A percentile compares a stretch with the other conserved stretches of the same genome.
These are phyloP conservation scores for Chlamydomonas incerta DNA, from an alignment of 139 green algal genomes.

Conservation along the genomic window DNA sequence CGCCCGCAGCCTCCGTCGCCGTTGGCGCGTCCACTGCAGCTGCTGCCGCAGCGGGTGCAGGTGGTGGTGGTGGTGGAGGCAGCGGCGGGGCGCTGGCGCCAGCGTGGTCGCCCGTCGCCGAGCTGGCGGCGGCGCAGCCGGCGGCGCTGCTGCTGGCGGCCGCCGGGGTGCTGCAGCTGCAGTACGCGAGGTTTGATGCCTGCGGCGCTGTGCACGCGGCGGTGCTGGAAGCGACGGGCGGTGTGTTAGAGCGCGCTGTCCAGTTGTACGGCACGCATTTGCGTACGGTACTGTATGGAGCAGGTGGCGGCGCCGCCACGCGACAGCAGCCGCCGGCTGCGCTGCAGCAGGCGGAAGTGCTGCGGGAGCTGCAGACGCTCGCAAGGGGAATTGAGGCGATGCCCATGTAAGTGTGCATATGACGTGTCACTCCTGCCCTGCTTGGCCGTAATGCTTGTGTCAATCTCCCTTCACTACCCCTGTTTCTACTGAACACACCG, in stretches of 20 bases:
- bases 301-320: background rate
- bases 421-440: no score
- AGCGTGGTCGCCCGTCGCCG: background rate
- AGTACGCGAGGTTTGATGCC: background rate
- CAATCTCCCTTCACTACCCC: no score
- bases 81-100: background rate
- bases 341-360: background rate
- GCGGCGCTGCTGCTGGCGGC: conserved; percentile 5
- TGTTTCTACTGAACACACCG: no score
- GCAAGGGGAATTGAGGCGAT: background rate
- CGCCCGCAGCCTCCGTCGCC: no score
- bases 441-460: no score
- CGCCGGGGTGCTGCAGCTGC: background rate
- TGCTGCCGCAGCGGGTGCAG: no score
- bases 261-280: conserved; percentile 5
- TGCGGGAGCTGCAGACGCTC: background rate
- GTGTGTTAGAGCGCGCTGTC: background rate
- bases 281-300: background rate
- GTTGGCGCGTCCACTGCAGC: no score
- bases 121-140: conserved; percentile 16
- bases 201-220: background rate
- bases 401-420: background rate
- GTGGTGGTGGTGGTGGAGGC: no score
- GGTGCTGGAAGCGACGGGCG: background rate
- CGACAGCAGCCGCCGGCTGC: no score